These are phyloP conservation scores for Ustilago esculenta DNA, from an alignment of 1,284 basidiomycete species.

Conservation along the genomic window DNA sequence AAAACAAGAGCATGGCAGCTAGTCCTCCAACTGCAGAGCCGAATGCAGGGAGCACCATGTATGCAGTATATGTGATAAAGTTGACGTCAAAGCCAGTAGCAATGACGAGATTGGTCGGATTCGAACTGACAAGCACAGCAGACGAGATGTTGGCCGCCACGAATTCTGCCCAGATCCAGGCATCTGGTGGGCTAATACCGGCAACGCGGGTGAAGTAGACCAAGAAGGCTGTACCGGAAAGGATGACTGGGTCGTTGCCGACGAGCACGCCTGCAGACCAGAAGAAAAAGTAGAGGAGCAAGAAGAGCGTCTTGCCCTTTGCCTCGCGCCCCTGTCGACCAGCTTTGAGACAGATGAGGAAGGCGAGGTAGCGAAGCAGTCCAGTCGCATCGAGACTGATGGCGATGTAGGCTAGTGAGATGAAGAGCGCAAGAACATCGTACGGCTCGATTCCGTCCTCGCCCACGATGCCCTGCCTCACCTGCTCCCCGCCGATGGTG, in stretches of 20 bases:
- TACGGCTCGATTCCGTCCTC: constrained; percentile 84
- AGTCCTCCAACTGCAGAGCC: constrained; percentile 52
- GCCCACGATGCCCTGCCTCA: constrained; percentile 77
- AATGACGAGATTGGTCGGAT: constrained; percentile 69
- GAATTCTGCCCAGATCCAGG: constrained; percentile 78
- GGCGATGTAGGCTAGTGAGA: constrained; percentile 91
- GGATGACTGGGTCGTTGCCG: constrained; percentile 75
- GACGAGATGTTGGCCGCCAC: constrained; percentile 79
- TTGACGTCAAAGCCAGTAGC: constrained; percentile 62
- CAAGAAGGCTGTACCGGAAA: constrained; percentile 80
- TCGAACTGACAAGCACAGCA: constrained; percentile 68
- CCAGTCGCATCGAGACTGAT: constrained; percentile 91
- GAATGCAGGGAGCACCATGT: constrained; percentile 62
- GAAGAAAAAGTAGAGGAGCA: constrained; percentile 82
- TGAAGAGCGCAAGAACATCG: constrained; percentile 91
- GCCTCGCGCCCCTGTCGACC: constrained; percentile 45
- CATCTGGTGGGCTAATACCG: constrained; percentile 72
- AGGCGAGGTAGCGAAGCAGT: constrained; percentile 81
- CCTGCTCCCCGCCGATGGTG: constrained; percentile 75
- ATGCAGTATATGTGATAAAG: constrained; percentile 63
- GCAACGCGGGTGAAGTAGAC: constrained; percentile 84
- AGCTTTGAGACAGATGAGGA: constrained; percentile 49
- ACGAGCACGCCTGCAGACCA: constrained; percentile 80
- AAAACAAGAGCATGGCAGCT: constrained; percentile 49
- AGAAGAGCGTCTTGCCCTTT: constrained; percentile 74